Evolutionary conservation across 192 early-diverging fungal species (phyloP), one percentile per base, ranked within the genome.

Genomic region (Umbelopsis ramanniana): DNA sequence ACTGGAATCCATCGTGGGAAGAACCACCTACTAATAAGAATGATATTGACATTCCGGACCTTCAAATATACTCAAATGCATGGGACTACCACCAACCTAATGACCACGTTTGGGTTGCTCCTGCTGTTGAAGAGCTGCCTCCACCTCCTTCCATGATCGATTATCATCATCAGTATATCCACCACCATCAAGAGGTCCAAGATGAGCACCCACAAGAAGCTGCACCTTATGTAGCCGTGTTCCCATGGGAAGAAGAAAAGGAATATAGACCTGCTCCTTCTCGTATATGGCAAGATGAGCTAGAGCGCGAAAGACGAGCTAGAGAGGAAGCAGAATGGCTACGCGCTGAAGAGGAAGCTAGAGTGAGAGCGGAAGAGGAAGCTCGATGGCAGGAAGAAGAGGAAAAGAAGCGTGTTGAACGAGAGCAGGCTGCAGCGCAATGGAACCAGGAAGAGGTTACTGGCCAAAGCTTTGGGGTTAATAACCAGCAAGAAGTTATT

Each of bases 1-100:
- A 72, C 10, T 76, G 75, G 75, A 67, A 76, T 66, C 75, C 75
- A 19, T 48, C 75, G 0, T 60, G 63, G 24, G 57, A 76, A 22
- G 48, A 60, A 6, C 75, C 75, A 17, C 75, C 75, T 4, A 66
- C 40, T 29, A 72, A 60, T n/a, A 63, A 66, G 12, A 38, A 46
- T 48, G 52, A 57, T 14, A 52, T 70, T 53, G 40, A 71, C 24
- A 67, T 78, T 40, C 76, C 76, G 7, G 38, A 68, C 23, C 40
- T 68, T 68, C 67, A 45, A 11, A 29, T 68, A 10, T 79, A 68
- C 23, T 35, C 35, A 2, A 79, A 79, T 68, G 67, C n/a, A 23
- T 79, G 77, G 77, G 77, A 79, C 40, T 48, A 74, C 15, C 70
- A 72, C 1, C 26, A 23, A 3, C 52, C 69, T 35, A 26, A 74